Evolutionary conservation across 768 basidiomycete species (phyloP).

Genomic region (Lactarius hengduanensis): DNA sequence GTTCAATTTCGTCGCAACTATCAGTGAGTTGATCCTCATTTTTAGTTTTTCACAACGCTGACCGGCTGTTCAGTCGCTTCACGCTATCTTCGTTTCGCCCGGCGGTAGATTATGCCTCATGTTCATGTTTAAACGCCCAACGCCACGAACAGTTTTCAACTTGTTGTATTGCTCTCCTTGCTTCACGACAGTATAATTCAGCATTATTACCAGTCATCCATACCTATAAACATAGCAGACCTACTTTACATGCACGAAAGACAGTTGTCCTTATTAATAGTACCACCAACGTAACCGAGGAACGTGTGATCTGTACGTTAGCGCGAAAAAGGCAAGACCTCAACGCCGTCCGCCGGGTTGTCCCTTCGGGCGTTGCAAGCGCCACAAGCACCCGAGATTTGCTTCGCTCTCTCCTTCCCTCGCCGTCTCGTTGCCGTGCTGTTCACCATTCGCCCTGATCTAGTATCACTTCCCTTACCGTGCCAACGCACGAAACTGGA

Average conservation of each 20-base stretch:
- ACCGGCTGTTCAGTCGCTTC: constrained; percentile 53
- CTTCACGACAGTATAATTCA: constrained; percentile 1
- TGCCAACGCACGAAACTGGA: constrained; percentile 74
- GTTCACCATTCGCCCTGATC: constrained; percentile 23
- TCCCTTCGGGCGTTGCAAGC: constrained; percentile 7
- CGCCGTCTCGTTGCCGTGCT: constrained; percentile 23
- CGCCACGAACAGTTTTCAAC: constrained; percentile 1
- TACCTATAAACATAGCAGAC: not conserved
- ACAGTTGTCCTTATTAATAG: not conserved
- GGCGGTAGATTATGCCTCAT: constrained; percentile 19
- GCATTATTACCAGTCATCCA: not conserved
- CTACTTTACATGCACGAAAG: not conserved
- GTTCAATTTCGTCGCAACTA: constrained; percentile 69
- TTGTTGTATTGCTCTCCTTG: not conserved
- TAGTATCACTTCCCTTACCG: constrained; percentile 34
- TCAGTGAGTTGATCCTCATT: constrained; percentile 37
- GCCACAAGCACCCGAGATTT: constrained; percentile 16
- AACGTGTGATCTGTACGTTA: constrained; percentile 6
- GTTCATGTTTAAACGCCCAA: not conserved
- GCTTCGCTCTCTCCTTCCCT: constrained; percentile 21
- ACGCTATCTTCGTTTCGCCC: constrained; percentile 47
- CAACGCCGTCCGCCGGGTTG: constrained; percentile 16
- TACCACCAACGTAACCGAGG: not conserved
- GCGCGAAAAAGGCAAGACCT: constrained; percentile 20
- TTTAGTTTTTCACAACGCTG: not conserved